Base-by-base conservation (phyloP, 163 green algal species). In the Trebouxia gelatinosa region DNA sequence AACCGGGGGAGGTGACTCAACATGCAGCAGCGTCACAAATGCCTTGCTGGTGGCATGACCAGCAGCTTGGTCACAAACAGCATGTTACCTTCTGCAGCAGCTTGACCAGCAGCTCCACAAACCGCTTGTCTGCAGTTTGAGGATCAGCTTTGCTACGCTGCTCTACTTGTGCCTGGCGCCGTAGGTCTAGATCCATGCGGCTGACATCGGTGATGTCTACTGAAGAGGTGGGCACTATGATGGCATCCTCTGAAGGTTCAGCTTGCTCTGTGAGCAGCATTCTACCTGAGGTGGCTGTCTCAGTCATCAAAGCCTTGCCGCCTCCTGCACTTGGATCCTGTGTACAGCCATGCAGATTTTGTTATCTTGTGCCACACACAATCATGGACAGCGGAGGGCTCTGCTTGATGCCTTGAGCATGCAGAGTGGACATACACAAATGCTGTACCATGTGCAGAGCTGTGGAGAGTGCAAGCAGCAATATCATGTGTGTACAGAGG, bases 41-140 rank as follows among this genome's bases (percentile, higher is more conserved):
- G 67, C 38, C 38, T 16, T 9, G 37, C 67, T 61, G 37, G 9
- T 34, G 50, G n/a, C n/a, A n/a, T 67, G 58, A n/a, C 58, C 28
- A 32, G 58, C 58, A 71, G 29, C 62, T 32, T 71, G 28, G 32
- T 51, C 13, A 58, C 17, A 13, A 13, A 13, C 46, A 58, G 46
- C 46, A 58, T 59, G 48, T 54, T 57, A 78, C 78, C 78, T 78
- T 78, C 26, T 32, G 31, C 4, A 82, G 38, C 19, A 82, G 68
- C 32, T 66, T 6, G 13, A 75, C 17, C 2, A 82, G 28, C 38
- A 70, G 31, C 28, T 39, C 31, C 57, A 82, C 57, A 65, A 82
- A 82, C 19, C 39, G 29, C 19, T 50, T 39, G 32, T 80, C 75
- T n/a, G 75, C 78, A n/a, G 70, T 29, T 4, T 78, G 37, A 28